phyloP scores from a whole-genome alignment of 2,329 filamentous ascomycete genomes.

The Nakataea oryzae region DNA sequence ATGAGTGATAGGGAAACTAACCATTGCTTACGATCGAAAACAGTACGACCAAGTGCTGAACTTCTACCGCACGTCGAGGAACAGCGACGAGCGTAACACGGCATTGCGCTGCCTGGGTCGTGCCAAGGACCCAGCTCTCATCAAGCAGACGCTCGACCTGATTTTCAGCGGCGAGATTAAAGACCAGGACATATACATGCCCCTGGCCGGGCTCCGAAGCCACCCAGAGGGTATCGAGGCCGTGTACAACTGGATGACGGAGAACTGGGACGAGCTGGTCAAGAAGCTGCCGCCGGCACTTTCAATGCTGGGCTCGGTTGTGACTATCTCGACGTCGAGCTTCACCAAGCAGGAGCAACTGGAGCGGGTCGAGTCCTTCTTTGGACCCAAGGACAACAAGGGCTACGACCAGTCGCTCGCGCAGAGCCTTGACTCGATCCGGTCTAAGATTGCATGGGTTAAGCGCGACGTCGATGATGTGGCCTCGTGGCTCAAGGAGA shows the following conservation, averaged over 20 bases:
- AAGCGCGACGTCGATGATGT: conserved; percentile 69
- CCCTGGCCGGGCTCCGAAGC: conserved; percentile 65
- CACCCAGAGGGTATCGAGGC: conserved; percentile 71
- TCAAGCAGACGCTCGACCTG: conserved; percentile 68
- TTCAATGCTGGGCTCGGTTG: conserved; percentile 75
- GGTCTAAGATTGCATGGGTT: conserved; percentile 76
- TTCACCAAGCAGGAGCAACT: conserved; percentile 73
- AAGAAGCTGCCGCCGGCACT: conserved; percentile 78
- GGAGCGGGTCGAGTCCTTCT: conserved; percentile 69
- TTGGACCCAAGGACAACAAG: conserved; percentile 68
- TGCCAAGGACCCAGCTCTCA: conserved; percentile 66
- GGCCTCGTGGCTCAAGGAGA: conserved; percentile 22
- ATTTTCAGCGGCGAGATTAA: conserved; percentile 75
- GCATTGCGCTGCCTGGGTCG: conserved; percentile 76
- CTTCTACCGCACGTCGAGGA: conserved; percentile 64
- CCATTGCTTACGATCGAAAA: conserved; percentile 4
- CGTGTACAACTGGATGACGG: conserved; percentile 72
- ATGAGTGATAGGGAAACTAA: background rate
- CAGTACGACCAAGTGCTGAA: conserved; percentile 68
- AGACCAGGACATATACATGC: conserved; percentile 90
- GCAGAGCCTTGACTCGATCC: conserved; percentile 79
- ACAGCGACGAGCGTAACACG: conserved; percentile 83
- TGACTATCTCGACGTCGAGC: conserved; percentile 70
- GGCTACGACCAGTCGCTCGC: conserved; percentile 79
- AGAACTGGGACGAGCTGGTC: conserved; percentile 78